A percentile compares a stretch with the other conserved stretches of the same genome.
Conservation (phyloP, 1,284 basidiomycete species). For the Sporisorium sorghi region DNA sequence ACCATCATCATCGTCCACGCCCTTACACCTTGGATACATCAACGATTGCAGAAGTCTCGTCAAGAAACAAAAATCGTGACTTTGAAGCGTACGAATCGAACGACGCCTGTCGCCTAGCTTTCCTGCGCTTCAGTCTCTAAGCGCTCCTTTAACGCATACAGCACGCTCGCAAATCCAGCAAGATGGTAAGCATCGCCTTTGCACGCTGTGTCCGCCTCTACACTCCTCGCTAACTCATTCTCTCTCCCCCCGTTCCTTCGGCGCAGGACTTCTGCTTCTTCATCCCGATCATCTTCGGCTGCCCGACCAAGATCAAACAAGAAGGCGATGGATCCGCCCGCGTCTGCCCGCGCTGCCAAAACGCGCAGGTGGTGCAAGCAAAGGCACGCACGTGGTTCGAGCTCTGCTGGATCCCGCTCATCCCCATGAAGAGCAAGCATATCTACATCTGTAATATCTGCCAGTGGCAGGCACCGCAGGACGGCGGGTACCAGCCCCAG, state of each 20-base stretch:
- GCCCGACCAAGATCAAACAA: slow-evolving; percentile 66
- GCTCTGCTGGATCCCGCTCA: slow-evolving; percentile 66
- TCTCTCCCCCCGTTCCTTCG: neutral
- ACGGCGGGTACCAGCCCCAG: slow-evolving; percentile 61
- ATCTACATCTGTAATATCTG: slow-evolving; percentile 67
- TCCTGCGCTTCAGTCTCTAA: too few species aligned
- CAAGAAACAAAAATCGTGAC: too few species aligned
- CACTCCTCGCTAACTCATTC: neutral
- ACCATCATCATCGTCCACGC: neutral
- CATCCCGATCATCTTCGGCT: slow-evolving; percentile 66
- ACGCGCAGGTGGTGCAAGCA: slow-evolving; percentile 64
- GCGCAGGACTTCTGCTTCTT: slow-evolving; percentile 60
- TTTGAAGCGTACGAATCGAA: too few species aligned
- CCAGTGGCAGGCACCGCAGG: slow-evolving; percentile 60
- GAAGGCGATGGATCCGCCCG: slow-evolving; percentile 62
- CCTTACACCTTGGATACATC: too few species aligned
- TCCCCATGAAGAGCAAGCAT: slow-evolving; percentile 59
- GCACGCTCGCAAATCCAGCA: neutral
- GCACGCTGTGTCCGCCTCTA: too few species aligned
- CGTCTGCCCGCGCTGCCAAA: slow-evolving; percentile 67
- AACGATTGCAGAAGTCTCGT: too few species aligned
- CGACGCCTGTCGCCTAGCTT: too few species aligned
- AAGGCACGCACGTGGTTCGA: slow-evolving; percentile 67
- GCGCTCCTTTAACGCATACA: neutral
- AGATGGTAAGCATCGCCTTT: slow-evolving; percentile 11